Conservation (phyloP, 805 yeast species). For the Pichia paraexigua region DNA sequence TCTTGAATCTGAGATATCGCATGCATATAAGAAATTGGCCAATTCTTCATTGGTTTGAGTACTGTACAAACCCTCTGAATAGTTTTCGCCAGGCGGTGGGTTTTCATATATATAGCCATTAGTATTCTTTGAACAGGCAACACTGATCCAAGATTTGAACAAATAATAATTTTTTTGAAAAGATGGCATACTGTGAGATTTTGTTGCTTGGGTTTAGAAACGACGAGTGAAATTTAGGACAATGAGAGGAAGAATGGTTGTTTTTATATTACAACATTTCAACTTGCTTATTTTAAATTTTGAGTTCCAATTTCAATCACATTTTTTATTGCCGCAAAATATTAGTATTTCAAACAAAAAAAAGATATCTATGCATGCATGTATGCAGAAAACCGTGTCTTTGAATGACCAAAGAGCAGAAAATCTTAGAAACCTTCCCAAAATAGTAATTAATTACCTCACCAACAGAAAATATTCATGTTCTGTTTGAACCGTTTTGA, state of each 20-base stretch:
- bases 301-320: too few relatives aligned
- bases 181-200: background rate
- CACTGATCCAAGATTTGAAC: background rate
- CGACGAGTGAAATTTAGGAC: too few relatives aligned
- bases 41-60: background rate
- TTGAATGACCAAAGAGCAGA: background rate
- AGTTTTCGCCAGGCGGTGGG: background rate
- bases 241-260: background rate
- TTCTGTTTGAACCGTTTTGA: background rate
- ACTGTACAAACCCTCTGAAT: background rate
- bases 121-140: background rate
- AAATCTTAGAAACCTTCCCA: background rate
- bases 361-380: too few relatives aligned
- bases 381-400: too few relatives aligned
- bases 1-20: constrained; percentile 5
- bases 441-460: background rate
- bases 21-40: background rate
- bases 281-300: too few relatives aligned
- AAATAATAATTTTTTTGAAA: background rate
- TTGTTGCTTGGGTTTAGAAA: too few relatives aligned
- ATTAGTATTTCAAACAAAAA: too few relatives aligned
- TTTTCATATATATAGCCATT: background rate
- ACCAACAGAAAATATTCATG: background rate
- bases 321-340: too few relatives aligned
- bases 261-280: background rate